phyloP scores from a whole-genome alignment of 2,329 filamentous ascomycete species.

The Sporothrix humicola region DNA sequence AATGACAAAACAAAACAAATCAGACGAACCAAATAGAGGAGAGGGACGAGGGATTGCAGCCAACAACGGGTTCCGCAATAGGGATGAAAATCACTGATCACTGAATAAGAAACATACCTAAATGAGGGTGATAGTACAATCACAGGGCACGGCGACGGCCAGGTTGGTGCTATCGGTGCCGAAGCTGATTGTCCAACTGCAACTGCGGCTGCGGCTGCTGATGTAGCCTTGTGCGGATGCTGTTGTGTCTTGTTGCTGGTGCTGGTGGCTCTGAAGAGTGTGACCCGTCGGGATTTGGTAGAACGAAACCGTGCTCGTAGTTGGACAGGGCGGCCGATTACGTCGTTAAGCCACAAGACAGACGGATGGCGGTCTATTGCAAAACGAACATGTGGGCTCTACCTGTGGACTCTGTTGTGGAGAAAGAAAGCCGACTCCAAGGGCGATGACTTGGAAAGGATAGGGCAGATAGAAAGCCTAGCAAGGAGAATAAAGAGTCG shows the following conservation, averaged over 20 bases:
- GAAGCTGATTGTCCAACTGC: neutral
- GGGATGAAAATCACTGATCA: neutral
- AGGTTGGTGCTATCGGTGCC: neutral
- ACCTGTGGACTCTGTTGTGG: slow-evolving; percentile 6
- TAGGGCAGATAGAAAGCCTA: neutral
- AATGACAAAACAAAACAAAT: neutral
- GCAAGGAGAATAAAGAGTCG: neutral
- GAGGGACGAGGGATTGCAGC: neutral
- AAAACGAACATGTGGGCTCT: slow-evolving; percentile 2
- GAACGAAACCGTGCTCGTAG: neutral
- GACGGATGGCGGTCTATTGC: neutral
- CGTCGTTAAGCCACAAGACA: slow-evolving; percentile 22
- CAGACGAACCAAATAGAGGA: neutral
- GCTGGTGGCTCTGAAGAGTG: neutral
- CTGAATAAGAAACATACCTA: slow-evolving; percentile 8
- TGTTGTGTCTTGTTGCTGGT: neutral
- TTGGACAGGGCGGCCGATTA: slow-evolving; percentile 18
- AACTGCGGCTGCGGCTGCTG: neutral
- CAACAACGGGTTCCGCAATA: neutral
- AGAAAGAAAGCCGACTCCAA: neutral
- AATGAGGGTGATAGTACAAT: neutral
- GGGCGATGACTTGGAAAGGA: slow-evolving; percentile 5
- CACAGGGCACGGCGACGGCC: neutral
- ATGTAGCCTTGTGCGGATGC: slow-evolving; percentile 10
- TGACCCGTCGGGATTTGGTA: neutral